These are phyloP conservation scores for Neophaeococcomyces aloes DNA, from an alignment of 2,329 filamentous ascomycete species.

Conservation along the genomic window DNA sequence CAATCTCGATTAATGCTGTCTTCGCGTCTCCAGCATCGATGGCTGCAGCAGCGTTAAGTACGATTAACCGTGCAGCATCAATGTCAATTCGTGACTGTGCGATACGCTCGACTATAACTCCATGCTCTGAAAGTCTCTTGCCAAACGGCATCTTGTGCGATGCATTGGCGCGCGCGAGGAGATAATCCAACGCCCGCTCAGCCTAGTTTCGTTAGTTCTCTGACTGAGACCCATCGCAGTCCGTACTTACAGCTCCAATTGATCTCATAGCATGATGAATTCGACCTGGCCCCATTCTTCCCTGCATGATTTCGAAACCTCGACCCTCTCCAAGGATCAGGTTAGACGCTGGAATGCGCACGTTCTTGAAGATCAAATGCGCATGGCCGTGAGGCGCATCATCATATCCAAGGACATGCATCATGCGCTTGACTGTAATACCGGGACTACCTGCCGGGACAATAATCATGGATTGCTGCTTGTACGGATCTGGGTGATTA, in stretches of 20 bases:
- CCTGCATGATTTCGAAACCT: slow-evolving; percentile 97
- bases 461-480: slow-evolving; percentile 85
- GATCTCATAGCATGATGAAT: slow-evolving; percentile 97
- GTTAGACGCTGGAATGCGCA: slow-evolving; percentile 69
- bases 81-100: slow-evolving; percentile 89
- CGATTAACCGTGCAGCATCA: slow-evolving; percentile 76
- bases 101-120: slow-evolving; percentile 90
- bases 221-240: too few species aligned
- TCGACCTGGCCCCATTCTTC: slow-evolving; percentile 83
- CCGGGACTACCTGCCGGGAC: slow-evolving; percentile 76
- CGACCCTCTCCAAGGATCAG: slow-evolving; percentile 87
- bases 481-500: slow-evolving; percentile 64
- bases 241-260: slow-evolving; percentile 56
- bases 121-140: slow-evolving; percentile 75
- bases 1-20: slow-evolving; percentile 82
- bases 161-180: slow-evolving; percentile 91
- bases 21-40: slow-evolving; percentile 88
- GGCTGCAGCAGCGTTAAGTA: slow-evolving; percentile 88
- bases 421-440: slow-evolving; percentile 87
- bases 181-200: slow-evolving; percentile 85
- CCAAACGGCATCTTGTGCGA: slow-evolving; percentile 83
- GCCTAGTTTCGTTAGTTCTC: slow-evolving; percentile 26
- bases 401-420: slow-evolving; percentile 89
- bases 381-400: slow-evolving; percentile 98
- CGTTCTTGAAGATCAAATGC: slow-evolving; percentile 79